These are phyloP conservation scores for Prunus davidiana DNA, from an alignment of 306 rosid genomes.

Conservation along the genomic window DNA sequence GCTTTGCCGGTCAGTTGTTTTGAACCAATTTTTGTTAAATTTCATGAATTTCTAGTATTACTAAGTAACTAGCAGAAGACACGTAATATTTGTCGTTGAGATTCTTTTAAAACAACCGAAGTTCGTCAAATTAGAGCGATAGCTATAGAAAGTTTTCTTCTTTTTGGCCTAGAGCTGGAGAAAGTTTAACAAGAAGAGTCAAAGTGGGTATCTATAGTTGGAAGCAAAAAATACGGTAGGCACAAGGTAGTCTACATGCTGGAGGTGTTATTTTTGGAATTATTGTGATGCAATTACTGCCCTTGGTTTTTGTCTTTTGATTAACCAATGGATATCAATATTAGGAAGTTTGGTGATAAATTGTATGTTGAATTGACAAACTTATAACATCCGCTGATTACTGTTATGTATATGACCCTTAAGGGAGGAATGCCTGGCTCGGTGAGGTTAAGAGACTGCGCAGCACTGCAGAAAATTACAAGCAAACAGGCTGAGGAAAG, in stretches of 20 bases:
- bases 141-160: neutral
- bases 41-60: neutral
- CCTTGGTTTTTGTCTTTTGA: neutral
- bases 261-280: neutral
- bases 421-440: constrained; percentile 99
- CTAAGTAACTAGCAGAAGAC: neutral
- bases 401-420: constrained; percentile 3
- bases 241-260: neutral
- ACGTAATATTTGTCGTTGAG: neutral
- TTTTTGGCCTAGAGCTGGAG: neutral
- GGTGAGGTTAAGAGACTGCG: constrained; percentile 75
- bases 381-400: neutral
- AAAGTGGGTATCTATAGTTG: neutral
- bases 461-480: constrained; percentile 57
- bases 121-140: neutral
- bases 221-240: neutral
- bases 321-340: neutral
- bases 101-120: neutral
- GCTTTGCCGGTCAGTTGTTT: constrained; percentile 76
- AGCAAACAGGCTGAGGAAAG: constrained; percentile 78
- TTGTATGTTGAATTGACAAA: neutral
- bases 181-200: neutral
- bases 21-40: neutral
- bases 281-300: neutral
- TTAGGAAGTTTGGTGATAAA: neutral